These are phyloP conservation scores for Ramichloridium luteum DNA, from an alignment of 2,329 filamentous ascomycete genomes.

Conservation along the genomic window DNA sequence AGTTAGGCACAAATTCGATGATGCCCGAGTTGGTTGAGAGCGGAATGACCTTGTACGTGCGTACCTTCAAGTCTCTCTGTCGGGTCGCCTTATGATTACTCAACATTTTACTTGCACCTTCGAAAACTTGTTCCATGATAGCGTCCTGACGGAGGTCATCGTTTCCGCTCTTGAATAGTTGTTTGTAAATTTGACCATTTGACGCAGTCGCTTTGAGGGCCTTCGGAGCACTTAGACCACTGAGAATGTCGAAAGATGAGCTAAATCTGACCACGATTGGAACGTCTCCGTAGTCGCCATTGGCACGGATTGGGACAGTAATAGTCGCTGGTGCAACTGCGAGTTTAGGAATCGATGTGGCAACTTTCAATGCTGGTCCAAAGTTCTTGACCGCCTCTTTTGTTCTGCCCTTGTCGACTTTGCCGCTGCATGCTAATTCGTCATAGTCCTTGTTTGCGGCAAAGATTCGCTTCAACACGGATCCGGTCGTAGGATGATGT, in stretches of 20 bases:
- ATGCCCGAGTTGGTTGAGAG: slow-evolving; percentile 74
- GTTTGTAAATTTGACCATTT: slow-evolving; percentile 70
- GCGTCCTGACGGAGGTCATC: slow-evolving; percentile 91
- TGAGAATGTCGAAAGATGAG: slow-evolving; percentile 69
- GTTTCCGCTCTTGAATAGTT: slow-evolving; percentile 89
- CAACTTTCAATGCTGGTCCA: slow-evolving; percentile 48
- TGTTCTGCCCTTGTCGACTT: slow-evolving; percentile 31
- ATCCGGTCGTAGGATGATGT: slow-evolving; percentile 37
- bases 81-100: slow-evolving; percentile 76
- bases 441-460: slow-evolving; percentile 57
- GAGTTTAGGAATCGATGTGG: slow-evolving; percentile 42
- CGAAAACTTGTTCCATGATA: slow-evolving; percentile 99
- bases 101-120: slow-evolving; percentile 81
- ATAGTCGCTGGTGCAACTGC: slow-evolving; percentile 79
- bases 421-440: slow-evolving; percentile 39
- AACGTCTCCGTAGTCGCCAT: slow-evolving; percentile 63
- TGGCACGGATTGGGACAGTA: slow-evolving; percentile 61
- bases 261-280: slow-evolving; percentile 64
- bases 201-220: slow-evolving; percentile 72
- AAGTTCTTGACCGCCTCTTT: slow-evolving; percentile 47
- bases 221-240: slow-evolving; percentile 85
- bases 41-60: slow-evolving; percentile 94
- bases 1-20: slow-evolving; percentile 94
- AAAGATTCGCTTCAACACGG: slow-evolving; percentile 60
- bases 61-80: slow-evolving; percentile 76